phyloP scores from a whole-genome alignment of 2,329 filamentous ascomycete genomes.

The Fusarium globosum region DNA sequence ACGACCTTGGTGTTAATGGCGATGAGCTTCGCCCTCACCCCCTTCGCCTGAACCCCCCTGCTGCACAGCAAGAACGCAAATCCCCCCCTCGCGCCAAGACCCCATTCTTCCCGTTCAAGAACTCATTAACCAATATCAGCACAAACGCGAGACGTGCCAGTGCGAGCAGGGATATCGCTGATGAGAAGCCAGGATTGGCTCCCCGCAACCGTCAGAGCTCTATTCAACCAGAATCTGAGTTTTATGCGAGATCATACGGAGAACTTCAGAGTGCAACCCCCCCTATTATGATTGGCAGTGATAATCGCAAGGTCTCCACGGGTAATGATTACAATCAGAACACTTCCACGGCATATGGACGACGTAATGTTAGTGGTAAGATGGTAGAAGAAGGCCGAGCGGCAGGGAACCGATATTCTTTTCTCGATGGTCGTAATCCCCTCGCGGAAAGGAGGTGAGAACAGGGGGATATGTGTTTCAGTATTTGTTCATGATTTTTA shows the following conservation, averaged over 20 bases:
- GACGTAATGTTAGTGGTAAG: slow-evolving; percentile 78
- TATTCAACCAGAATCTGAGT: slow-evolving; percentile 61
- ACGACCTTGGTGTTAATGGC: slow-evolving; percentile 44
- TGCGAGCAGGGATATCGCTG: slow-evolving; percentile 59
- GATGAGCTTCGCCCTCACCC: slow-evolving; percentile 61
- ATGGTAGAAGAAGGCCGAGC: slow-evolving; percentile 75
- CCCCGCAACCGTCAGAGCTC: slow-evolving; percentile 53
- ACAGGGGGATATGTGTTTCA: slow-evolving; percentile 11
- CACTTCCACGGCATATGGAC: slow-evolving; percentile 50
- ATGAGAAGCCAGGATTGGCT: slow-evolving; percentile 46
- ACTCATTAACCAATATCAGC: slow-evolving; percentile 58
- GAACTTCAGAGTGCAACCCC: slow-evolving; percentile 64
- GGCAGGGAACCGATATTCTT: slow-evolving; percentile 41
- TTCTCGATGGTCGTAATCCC: slow-evolving; percentile 36
- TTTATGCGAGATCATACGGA: slow-evolving; percentile 70
- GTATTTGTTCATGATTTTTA: slow-evolving; percentile 13
- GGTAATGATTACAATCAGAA: slow-evolving; percentile 65
- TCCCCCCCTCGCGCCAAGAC: slow-evolving; percentile 35
- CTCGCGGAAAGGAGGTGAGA: slow-evolving; percentile 27
- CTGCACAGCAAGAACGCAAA: slow-evolving; percentile 14
- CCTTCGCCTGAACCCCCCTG: slow-evolving; percentile 61
- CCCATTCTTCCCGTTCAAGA: slow-evolving; percentile 37
- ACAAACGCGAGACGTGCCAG: slow-evolving; percentile 57
- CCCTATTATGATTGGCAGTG: slow-evolving; percentile 64
- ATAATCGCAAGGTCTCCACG: slow-evolving; percentile 65